Conservation (phyloP, 129 eudicot species). For the Tagetes patula region DNA sequence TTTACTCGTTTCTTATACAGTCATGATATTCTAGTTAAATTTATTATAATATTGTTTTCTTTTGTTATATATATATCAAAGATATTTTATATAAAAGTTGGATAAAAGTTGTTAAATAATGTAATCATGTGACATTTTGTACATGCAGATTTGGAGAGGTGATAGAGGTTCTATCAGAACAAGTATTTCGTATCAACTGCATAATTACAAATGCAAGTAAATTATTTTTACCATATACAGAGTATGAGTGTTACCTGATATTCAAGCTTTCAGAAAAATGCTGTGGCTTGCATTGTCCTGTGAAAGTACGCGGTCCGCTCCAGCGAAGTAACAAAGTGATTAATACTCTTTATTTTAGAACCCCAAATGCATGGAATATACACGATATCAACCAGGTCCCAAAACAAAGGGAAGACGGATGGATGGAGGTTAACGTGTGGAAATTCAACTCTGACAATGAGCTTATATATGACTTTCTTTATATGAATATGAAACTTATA, state of each 20-base stretch:
- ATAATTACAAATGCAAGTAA: not conserved
- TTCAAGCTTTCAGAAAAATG: constrained; percentile 16
- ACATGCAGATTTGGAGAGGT: constrained; percentile 3
- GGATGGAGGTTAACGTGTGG: constrained; percentile 9
- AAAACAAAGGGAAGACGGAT: not conserved
- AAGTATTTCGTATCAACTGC: not conserved
- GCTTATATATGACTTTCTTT: not conserved
- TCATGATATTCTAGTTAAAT: no score
- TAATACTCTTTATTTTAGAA: constrained; percentile 7
- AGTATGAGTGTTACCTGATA: constrained; percentile 3
- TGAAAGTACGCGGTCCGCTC: not conserved
- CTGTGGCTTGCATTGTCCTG: constrained; percentile 8
- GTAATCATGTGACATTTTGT: not conserved
- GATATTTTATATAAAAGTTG: no score
- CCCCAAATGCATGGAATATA: constrained; percentile 1
- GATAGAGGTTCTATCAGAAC: not conserved
- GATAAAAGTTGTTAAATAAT: not conserved
- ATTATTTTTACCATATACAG: not conserved
- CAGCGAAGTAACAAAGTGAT: not conserved
- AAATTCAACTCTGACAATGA: not conserved
- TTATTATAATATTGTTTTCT: no score
- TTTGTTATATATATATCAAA: not conserved
- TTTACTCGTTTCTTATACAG: no score
- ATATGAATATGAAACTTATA: not conserved
- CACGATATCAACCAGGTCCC: not conserved